Conservation (phyloP, 441 rosid species). For the Pelargonium cotyledonis region DNA sequence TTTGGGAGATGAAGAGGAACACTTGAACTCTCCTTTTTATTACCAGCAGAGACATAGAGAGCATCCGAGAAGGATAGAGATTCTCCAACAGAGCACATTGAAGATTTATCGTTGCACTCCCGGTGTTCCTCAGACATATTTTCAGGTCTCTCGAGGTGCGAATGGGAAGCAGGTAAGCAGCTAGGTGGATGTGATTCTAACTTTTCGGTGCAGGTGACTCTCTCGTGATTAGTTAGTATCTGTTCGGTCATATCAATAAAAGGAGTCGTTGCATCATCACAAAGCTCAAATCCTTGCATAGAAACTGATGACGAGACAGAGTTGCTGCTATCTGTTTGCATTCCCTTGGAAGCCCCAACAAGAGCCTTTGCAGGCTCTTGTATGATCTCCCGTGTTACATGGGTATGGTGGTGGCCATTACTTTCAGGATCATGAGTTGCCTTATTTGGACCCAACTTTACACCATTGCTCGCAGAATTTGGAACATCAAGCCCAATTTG, state of each 20-base stretch:
- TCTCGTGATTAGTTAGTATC: constrained; percentile 30
- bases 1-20: constrained; percentile 20
- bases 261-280: constrained; percentile 71
- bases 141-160: constrained; percentile 26
- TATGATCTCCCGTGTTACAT: constrained; percentile 24
- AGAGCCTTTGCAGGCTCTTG: constrained; percentile 35
- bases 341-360: constrained; percentile 39
- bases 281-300: constrained; percentile 64
- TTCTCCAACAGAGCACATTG: constrained; percentile 30
- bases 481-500: constrained; percentile 45
- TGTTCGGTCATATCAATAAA: constrained; percentile 44
- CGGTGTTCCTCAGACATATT: constrained; percentile 26
- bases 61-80: too few species aligned
- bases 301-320: constrained; percentile 67
- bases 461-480: constrained; percentile 25
- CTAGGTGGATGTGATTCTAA: constrained; percentile 28
- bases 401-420: constrained; percentile 19
- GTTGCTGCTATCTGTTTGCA: constrained; percentile 66
- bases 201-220: constrained; percentile 28
- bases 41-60: constrained; percentile 11
- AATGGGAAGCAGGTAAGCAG: constrained; percentile 28
- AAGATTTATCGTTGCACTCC: constrained; percentile 26
- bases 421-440: constrained; percentile 29
- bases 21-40: constrained; percentile 24
- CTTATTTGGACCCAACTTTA: constrained; percentile 35